These are phyloP conservation scores for Populus nigra DNA, from an alignment of 345 rosid species.

Conservation along the genomic window DNA sequence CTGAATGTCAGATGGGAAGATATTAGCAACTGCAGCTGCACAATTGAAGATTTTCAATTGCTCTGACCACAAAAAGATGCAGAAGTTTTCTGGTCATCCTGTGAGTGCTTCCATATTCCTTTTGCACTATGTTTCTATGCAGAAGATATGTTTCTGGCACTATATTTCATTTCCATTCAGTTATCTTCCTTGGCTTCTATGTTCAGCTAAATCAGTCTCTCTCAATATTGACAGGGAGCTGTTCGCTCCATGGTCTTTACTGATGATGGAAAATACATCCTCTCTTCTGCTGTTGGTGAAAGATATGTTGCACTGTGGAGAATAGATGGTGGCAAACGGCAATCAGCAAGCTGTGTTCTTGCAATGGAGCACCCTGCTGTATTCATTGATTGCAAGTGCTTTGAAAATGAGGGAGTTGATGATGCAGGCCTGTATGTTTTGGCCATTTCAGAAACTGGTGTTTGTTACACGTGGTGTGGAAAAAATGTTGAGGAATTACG, in stretches of 20 bases:
- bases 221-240: conserved; percentile 50
- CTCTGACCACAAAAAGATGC: conserved; percentile 68
- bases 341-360: conserved; percentile 87
- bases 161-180: not conserved
- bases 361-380: conserved; percentile 95
- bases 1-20: conserved; percentile 50
- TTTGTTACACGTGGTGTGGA: conserved; percentile 85
- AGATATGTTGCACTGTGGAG: conserved; percentile 81
- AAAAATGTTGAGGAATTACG: conserved; percentile 58
- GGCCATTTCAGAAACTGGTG: conserved; percentile 82
- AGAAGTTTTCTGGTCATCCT: conserved; percentile 92
- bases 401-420: conserved; percentile 37
- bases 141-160: not conserved
- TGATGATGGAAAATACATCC: conserved; percentile 70
- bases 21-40: conserved; percentile 73
- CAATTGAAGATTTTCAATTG: conserved; percentile 68
- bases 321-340: conserved; percentile 63
- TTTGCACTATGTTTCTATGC: not conserved
- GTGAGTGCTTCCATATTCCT: conserved; percentile 9
- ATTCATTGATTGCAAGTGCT: conserved; percentile 60
- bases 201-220: conserved; percentile 12
- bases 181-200: not conserved
- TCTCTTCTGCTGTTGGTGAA: conserved; percentile 79
- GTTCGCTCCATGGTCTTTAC: conserved; percentile 72
- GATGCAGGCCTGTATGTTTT: conserved; percentile 53